These are phyloP conservation scores for Russula brevipes DNA, from an alignment of 768 basidiomycete genomes.

Conservation along the genomic window DNA sequence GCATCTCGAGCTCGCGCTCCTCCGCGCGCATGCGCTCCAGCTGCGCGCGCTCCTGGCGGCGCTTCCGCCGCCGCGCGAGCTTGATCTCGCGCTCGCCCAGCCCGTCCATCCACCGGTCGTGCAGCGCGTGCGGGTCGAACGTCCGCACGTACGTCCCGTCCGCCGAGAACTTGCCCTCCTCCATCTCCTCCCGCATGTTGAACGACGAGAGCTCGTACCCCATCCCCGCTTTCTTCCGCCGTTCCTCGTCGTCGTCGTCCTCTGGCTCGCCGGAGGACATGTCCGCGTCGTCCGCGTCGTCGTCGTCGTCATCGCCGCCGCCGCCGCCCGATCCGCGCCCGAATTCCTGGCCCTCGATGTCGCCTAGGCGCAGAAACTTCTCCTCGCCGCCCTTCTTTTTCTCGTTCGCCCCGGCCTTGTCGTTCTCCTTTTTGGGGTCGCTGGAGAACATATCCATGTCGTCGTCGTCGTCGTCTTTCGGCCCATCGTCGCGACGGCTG, in stretches of 20 bases:
- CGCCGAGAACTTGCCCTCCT: constrained; percentile 93
- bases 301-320: constrained; percentile 31
- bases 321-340: constrained; percentile 42
- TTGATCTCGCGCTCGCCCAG: constrained; percentile 82
- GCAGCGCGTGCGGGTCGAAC: constrained; percentile 84
- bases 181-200: constrained; percentile 99
- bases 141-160: constrained; percentile 86
- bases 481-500: constrained; percentile 53
- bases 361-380: constrained; percentile 79
- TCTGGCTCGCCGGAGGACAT: constrained; percentile 36
- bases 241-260: constrained; percentile 75
- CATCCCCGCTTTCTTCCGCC: constrained; percentile 80
- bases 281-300: constrained; percentile 30
- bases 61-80: constrained; percentile 69
- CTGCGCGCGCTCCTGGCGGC: constrained; percentile 68
- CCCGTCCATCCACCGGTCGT: constrained; percentile 96
- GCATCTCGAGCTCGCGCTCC: constrained; percentile 64
- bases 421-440: constrained; percentile 50
- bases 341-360: constrained; percentile 98
- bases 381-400: constrained; percentile 54
- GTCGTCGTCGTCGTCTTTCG: constrained; percentile 57
- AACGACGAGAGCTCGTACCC: constrained; percentile 91
- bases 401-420: constrained; percentile 41
- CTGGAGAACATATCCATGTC: constrained; percentile 69
- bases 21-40: constrained; percentile 64